These are phyloP conservation scores for Centella asiatica DNA, from an alignment of 129 eudicot genomes.

Conservation along the genomic window DNA sequence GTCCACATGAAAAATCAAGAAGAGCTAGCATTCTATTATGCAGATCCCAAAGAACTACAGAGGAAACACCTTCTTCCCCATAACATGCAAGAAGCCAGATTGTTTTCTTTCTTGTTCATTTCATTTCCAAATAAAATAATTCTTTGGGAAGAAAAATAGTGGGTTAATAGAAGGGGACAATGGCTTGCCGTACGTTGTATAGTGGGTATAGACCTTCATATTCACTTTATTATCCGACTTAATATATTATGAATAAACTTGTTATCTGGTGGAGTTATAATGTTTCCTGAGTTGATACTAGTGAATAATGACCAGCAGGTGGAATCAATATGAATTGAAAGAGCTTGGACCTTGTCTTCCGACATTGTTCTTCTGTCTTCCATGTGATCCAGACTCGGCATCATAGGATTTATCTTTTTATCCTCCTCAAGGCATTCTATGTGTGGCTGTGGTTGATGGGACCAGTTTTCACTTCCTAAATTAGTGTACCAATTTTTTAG, in stretches of 20 bases:
- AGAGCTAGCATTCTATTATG: too few species aligned
- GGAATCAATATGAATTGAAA: not conserved
- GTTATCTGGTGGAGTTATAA: not conserved
- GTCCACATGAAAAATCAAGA: too few species aligned
- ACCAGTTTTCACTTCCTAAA: slow-evolving; percentile 26
- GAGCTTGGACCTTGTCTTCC: slow-evolving; percentile 35
- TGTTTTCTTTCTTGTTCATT: too few species aligned
- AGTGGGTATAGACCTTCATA: too few species aligned
- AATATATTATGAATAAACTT: not conserved
- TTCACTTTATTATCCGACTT: too few species aligned
- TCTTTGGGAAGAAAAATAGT: too few species aligned
- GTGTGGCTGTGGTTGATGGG: slow-evolving; percentile 23
- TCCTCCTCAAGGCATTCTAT: slow-evolving; percentile 21
- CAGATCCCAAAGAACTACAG: too few species aligned
- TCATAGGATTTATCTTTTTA: slow-evolving; percentile 15
- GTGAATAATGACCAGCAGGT: not conserved
- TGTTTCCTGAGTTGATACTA: not conserved
- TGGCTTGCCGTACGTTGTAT: too few species aligned
- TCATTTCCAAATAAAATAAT: too few species aligned
- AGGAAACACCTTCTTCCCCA: too few species aligned
- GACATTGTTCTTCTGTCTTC: slow-evolving; percentile 24
- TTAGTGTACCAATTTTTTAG: slow-evolving; percentile 10
- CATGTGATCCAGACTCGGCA: slow-evolving; percentile 19
- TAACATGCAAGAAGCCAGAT: too few species aligned
- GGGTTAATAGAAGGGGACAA: too few species aligned